Evolutionary conservation across 208 protist genomes (phyloP), one percentile per base, ranked within the genome.

Genomic region (Porcisia hertigi): DNA sequence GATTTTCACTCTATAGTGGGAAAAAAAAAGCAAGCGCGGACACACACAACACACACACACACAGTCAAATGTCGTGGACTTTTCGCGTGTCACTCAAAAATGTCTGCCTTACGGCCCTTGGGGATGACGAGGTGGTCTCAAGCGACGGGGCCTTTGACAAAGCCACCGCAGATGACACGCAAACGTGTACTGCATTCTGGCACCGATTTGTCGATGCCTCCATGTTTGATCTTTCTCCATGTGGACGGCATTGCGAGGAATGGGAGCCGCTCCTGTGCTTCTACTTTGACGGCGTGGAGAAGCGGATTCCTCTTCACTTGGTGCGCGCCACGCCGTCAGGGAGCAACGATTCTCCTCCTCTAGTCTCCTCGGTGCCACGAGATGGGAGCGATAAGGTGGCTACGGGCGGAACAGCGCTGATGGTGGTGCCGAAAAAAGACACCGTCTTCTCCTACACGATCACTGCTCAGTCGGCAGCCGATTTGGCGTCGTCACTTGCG

Each of bases 231-330:
- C 60, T 25, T 39, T 9, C 12, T 34, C 4, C 53, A 12, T 43
- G 34, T 34, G 58, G 39, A 25, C 36, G 39, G 9, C 12, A 45
- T 16, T 66, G 23, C 16, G 34, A n/a, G n/a, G 25, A 45, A 18
- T 79, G 67, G 71, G 41, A 39, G 47, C 30, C 71, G 14, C 53
- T n/a, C 30, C 62, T 84, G 36, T 72, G 73, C 41, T 74, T 85
- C 23, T 69, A 69, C 49, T 85, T 64, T 52, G 81, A 85, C 36
- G 81, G 81, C 23, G 76, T 79, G 70, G 81, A 82, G 60, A 73
- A 75, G 60, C 69, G 82, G 41, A 36, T 85, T 9, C 30, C 70
- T 14, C 59, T 85, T 41, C 55, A 71, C 60, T 53, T 77, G 64
- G 34, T 8, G 1, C 69, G 52, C 47, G 72, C n/a, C 23, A 45